These are phyloP conservation scores for Candida germanica DNA, from an alignment of 805 yeast genomes.

Conservation along the genomic window DNA sequence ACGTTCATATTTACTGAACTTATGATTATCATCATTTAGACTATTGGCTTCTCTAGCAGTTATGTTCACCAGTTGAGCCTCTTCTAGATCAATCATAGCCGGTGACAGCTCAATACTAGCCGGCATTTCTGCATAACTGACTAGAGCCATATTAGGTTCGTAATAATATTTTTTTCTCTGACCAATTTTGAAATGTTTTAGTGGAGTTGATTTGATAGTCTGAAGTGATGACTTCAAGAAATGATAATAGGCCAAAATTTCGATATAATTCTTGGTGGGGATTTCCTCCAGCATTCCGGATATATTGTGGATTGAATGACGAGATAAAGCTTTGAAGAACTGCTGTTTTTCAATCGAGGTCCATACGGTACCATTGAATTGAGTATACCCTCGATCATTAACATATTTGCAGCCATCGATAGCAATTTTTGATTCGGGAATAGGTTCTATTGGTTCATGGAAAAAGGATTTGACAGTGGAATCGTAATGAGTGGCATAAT, in stretches of 20 bases:
- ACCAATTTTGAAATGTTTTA: background rate
- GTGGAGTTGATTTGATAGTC: conserved; percentile 1
- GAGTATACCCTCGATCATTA: background rate
- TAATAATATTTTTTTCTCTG: conserved; percentile 1
- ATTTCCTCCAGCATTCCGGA: conserved; percentile 39
- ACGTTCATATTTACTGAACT: conserved; percentile 7
- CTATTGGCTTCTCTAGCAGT: conserved; percentile 18
- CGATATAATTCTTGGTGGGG: conserved; percentile 36
- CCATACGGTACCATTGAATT: conserved; percentile 41
- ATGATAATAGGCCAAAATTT: conserved; percentile 46
- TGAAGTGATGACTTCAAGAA: conserved; percentile 28
- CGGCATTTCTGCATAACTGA: conserved; percentile 47
- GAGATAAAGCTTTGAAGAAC: conserved; percentile 48
- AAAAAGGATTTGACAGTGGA: conserved; percentile 24
- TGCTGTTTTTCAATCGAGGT: conserved; percentile 44
- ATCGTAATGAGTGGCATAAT: conserved; percentile 27
- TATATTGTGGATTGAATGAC: conserved; percentile 47
- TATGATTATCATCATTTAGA: conserved; percentile 14
- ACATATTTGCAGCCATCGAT: background rate
- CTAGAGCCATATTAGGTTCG: conserved; percentile 15
- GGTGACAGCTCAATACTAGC: conserved; percentile 51
- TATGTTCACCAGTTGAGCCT: conserved; percentile 28
- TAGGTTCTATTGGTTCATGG: conserved; percentile 1
- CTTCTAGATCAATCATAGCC: conserved; percentile 43
- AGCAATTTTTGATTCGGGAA: conserved; percentile 2